Percentiles rank a stretch among this genome's conserved stretches.
These are phyloP conservation scores for Phyllostachys edulis DNA, from an alignment of 176 grass and related monocot genomes.

Conservation along the genomic window DNA sequence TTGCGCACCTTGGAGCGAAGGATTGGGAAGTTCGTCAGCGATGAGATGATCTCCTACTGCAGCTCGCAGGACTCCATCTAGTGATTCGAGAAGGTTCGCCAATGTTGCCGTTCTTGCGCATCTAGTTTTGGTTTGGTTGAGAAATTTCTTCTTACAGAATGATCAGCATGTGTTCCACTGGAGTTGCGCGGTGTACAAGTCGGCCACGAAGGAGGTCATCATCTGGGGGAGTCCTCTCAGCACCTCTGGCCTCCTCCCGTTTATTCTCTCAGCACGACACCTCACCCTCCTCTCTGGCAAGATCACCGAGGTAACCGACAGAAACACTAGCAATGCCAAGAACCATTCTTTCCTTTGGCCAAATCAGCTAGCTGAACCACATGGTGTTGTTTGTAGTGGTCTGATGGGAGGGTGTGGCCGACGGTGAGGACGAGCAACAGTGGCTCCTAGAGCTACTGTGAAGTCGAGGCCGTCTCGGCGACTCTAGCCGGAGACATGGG, in stretches of 20 bases:
- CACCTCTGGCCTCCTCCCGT: slow-evolving; percentile 60
- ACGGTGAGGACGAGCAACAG: slow-evolving; percentile 55
- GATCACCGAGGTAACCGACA: slow-evolving; percentile 74
- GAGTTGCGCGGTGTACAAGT: slow-evolving; percentile 81
- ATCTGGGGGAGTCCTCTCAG: slow-evolving; percentile 85
- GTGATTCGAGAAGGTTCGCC: slow-evolving; percentile 70
- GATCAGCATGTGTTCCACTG: slow-evolving; percentile 72
- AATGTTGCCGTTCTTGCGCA: neutral
- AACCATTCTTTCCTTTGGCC: neutral
- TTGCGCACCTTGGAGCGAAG: slow-evolving; percentile 44
- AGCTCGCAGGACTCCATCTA: slow-evolving; percentile 58
- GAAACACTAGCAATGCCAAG: neutral
- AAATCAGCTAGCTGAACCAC: neutral
- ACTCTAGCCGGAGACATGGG: slow-evolving; percentile 75
- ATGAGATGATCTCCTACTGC: slow-evolving; percentile 49
- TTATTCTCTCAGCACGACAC: slow-evolving; percentile 45
- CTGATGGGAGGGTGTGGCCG: slow-evolving; percentile 49
- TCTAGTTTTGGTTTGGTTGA: neutral
- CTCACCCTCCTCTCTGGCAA: slow-evolving; percentile 75
- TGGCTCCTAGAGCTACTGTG: slow-evolving; percentile 70
- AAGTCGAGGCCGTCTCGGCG: too few species aligned
- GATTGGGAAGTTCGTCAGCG: slow-evolving; percentile 35
- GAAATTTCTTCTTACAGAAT: slow-evolving; percentile 31
- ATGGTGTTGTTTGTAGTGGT: slow-evolving; percentile 59
- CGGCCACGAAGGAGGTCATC: slow-evolving; percentile 66